These are phyloP conservation scores for Yarrowia osloensis DNA, from an alignment of 805 yeast species.

Conservation along the genomic window DNA sequence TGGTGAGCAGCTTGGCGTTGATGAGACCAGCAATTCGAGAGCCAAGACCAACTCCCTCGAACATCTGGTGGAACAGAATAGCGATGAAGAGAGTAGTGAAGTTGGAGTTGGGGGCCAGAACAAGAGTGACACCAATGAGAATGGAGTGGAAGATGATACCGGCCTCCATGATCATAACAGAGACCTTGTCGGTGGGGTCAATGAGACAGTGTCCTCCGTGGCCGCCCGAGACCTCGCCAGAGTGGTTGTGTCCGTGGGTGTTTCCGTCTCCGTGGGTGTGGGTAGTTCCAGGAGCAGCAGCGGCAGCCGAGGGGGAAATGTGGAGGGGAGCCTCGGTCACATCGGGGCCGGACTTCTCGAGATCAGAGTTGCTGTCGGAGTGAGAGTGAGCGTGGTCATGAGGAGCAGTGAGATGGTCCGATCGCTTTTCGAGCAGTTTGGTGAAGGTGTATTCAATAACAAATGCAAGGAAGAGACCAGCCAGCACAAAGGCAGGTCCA, in stretches of 20 bases:
- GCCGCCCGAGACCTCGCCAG: slow-evolving; percentile 27
- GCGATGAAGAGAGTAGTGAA: slow-evolving; percentile 60
- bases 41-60: slow-evolving; percentile 80
- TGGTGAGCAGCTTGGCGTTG: slow-evolving; percentile 48
- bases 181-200: slow-evolving; percentile 32
- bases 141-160: slow-evolving; percentile 68
- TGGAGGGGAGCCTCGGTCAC: background rate
- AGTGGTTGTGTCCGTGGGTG: slow-evolving; percentile 23
- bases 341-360: background rate
- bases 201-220: slow-evolving; percentile 58
- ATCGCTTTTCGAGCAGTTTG: slow-evolving; percentile 47
- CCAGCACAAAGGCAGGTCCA: slow-evolving; percentile 54
- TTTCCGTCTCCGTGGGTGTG: slow-evolving; percentile 18
- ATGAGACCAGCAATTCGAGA: slow-evolving; percentile 62
- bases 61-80: slow-evolving; percentile 67
- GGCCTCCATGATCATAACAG: slow-evolving; percentile 49
- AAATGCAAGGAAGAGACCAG: slow-evolving; percentile 53
- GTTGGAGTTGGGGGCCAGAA: slow-evolving; percentile 43
- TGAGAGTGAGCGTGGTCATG: slow-evolving; percentile 32
- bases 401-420: slow-evolving; percentile 10
- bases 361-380: slow-evolving; percentile 23
- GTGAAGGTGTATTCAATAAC: slow-evolving; percentile 55
- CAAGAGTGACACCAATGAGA: slow-evolving; percentile 61
- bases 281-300: slow-evolving; percentile 24
- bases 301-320: slow-evolving; percentile 4